These are phyloP conservation scores for Erythrophleum fordii DNA, from an alignment of 306 rosid species.

Conservation along the genomic window DNA sequence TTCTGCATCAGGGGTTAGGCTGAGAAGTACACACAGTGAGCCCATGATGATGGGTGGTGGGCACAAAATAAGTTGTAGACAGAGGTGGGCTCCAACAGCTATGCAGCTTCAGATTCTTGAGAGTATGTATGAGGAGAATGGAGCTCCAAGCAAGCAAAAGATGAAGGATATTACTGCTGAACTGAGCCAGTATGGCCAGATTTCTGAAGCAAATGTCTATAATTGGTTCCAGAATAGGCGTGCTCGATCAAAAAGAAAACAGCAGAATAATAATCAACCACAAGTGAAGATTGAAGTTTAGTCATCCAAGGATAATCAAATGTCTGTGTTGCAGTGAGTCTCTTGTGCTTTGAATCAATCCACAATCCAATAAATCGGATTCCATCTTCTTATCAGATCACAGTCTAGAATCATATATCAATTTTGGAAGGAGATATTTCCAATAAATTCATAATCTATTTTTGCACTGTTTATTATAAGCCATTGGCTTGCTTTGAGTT, in stretches of 20 bases:
- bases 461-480: no score
- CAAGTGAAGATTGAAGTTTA: slow-evolving; percentile 63
- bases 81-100: slow-evolving; percentile 72
- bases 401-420: not conserved
- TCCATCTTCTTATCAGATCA: slow-evolving; percentile 42
- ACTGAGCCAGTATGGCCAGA: slow-evolving; percentile 65
- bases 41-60: slow-evolving; percentile 59
- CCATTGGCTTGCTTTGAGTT: no score
- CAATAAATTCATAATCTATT: no score
- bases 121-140: slow-evolving; percentile 60
- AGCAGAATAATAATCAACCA: slow-evolving; percentile 58
- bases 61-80: slow-evolving; percentile 70
- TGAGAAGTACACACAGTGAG: slow-evolving; percentile 62
- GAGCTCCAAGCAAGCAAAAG: slow-evolving; percentile 72
- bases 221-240: slow-evolving; percentile 81
- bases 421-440: no score
- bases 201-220: slow-evolving; percentile 70
- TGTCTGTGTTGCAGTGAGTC: slow-evolving; percentile 25
- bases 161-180: slow-evolving; percentile 70
- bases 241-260: slow-evolving; percentile 75
- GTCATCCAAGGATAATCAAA: slow-evolving; percentile 56
- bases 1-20: slow-evolving; percentile 60
- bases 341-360: slow-evolving; percentile 55
- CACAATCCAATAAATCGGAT: slow-evolving; percentile 46
- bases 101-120: slow-evolving; percentile 70